phyloP scores from a whole-genome alignment of 1,284 basidiomycete species.

The Rhodotorula sp. region DNA sequence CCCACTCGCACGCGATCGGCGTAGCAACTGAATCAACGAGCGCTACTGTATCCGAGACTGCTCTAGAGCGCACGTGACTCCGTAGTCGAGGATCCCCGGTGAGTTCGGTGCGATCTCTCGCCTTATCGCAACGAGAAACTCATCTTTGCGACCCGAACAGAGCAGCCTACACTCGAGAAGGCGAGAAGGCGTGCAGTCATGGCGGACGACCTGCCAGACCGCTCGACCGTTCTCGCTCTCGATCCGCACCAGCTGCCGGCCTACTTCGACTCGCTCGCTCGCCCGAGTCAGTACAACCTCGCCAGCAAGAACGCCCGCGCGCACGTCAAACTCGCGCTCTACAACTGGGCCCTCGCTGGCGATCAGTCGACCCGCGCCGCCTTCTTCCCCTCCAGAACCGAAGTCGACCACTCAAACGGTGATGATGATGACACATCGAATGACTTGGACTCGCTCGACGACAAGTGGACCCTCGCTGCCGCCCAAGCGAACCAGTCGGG shows the following conservation, averaged over 20 bases:
- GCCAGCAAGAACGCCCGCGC: not conserved
- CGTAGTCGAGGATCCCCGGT: no score
- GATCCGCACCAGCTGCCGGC: not conserved
- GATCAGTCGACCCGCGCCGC: not conserved
- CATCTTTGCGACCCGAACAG: no score
- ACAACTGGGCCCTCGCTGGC: constrained; percentile 6
- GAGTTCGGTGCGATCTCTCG: no score
- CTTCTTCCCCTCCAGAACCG: not conserved
- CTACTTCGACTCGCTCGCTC: constrained; percentile 15
- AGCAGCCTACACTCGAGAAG: no score
- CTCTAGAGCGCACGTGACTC: no score
- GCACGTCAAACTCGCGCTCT: constrained; percentile 4
- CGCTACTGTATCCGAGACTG: no score
- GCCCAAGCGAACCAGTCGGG: constrained; percentile 1
- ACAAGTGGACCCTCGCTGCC: constrained; percentile 16
- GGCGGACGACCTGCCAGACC: not conserved
- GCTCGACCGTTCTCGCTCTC: not conserved
- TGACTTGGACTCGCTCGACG: not conserved
- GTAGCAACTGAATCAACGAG: no score
- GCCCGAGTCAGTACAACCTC: constrained; percentile 1
- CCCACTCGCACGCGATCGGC: no score
- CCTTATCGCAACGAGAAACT: no score
- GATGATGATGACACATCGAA: constrained; percentile 8
- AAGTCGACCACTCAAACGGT: not conserved
- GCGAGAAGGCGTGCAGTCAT: not conserved